Percentiles rank a stretch among this genome's conserved stretches.
Evolutionary conservation across 192 early-diverging fungal genomes (phyloP).

Genomic region (Pilobolus umbonatus): DNA sequence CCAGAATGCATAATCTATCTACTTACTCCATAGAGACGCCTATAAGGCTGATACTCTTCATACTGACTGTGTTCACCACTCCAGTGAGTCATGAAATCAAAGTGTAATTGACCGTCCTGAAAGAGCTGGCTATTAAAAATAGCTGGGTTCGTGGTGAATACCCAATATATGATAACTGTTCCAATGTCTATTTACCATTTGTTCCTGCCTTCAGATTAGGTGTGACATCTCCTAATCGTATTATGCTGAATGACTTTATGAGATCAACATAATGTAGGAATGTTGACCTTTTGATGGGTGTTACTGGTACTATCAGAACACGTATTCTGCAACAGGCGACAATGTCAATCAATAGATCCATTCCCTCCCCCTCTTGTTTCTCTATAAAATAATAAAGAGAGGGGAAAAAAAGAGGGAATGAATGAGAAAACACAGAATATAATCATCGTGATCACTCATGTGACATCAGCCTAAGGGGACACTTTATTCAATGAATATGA

Average conservation of each 20-base stretch:
- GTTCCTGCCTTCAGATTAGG: slow-evolving; percentile 49
- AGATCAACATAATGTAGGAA: slow-evolving; percentile 66
- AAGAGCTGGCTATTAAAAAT: slow-evolving; percentile 54
- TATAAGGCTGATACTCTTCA: slow-evolving; percentile 71
- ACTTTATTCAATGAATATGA: too few relatives aligned
- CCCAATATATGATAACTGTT: slow-evolving; percentile 1
- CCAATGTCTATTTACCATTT: slow-evolving; percentile 24
- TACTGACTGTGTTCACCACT: slow-evolving; percentile 62
- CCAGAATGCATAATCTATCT: not conserved
- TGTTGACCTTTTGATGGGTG: slow-evolving; percentile 53
- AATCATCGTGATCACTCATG: not conserved
- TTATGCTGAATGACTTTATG: slow-evolving; percentile 58
- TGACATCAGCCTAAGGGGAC: too few relatives aligned
- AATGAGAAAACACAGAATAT: not conserved
- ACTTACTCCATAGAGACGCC: slow-evolving; percentile 68
- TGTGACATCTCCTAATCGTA: slow-evolving; percentile 62
- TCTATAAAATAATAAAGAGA: not conserved
- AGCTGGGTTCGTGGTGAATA: too few relatives aligned
- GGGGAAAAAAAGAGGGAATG: not conserved
- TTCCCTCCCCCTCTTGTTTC: not conserved
- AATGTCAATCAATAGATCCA: slow-evolving; percentile 43
- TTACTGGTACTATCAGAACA: slow-evolving; percentile 68
- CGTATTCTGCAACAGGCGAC: slow-evolving; percentile 51
- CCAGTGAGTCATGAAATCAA: slow-evolving; percentile 68
- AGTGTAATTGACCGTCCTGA: slow-evolving; percentile 64